phyloP scores from a whole-genome alignment of 108 stramenopile species.

The Cylindrotheca closterium region DNA sequence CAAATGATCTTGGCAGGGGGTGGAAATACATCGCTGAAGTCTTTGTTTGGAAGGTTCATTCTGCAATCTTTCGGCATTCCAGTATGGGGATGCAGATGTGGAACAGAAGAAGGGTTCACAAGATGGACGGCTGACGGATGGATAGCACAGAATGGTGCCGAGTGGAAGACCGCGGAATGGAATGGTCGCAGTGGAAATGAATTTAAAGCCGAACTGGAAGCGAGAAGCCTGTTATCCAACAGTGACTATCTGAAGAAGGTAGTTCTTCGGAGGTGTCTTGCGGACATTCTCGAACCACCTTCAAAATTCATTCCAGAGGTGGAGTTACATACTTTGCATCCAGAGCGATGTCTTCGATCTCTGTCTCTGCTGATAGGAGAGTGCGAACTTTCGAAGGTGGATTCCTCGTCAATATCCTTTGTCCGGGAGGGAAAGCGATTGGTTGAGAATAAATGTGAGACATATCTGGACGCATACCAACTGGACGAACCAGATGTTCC shows the following conservation, averaged over 20 bases:
- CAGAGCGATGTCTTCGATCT: slow-evolving; percentile 20
- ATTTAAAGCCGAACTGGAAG: slow-evolving; percentile 20
- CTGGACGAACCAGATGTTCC: neutral
- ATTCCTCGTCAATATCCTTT: neutral
- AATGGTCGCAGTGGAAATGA: slow-evolving; percentile 15
- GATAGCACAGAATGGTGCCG: slow-evolving; percentile 6
- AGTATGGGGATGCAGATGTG: slow-evolving; percentile 31
- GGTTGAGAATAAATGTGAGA: neutral
- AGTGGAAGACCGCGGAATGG: slow-evolving; percentile 13
- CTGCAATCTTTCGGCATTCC: slow-evolving; percentile 38
- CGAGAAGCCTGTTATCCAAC: slow-evolving; percentile 6
- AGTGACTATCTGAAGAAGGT: slow-evolving; percentile 17
- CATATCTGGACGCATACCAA: neutral
- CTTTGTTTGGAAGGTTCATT: slow-evolving; percentile 41
- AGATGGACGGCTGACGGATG: slow-evolving; percentile 41
- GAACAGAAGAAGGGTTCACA: slow-evolving; percentile 22
- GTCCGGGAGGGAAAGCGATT: neutral
- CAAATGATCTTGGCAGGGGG: slow-evolving; percentile 34
- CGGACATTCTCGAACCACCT: slow-evolving; percentile 20
- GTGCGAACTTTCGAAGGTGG: neutral
- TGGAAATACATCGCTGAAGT: slow-evolving; percentile 25
- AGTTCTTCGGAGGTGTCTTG: slow-evolving; percentile 20
- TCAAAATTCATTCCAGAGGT: neutral
- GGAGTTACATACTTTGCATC: slow-evolving; percentile 8
- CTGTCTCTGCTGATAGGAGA: slow-evolving; percentile 22